Base-by-base conservation (phyloP, 2,329 filamentous ascomycete genomes). In the Microcera coccophila region DNA sequence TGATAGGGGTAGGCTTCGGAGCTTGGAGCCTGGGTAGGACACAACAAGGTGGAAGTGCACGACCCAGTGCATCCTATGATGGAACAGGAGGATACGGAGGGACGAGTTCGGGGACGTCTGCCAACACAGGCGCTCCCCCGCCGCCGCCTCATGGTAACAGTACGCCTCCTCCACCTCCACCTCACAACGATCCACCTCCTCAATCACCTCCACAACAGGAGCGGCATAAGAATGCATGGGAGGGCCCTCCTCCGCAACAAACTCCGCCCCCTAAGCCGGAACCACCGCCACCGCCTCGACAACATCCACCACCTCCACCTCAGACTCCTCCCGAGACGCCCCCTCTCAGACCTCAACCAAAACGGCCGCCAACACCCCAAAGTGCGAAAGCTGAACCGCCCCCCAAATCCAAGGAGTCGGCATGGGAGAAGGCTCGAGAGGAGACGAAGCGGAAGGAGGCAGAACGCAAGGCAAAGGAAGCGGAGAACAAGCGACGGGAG, bases 1-100 rank as follows among this genome's bases (percentile, higher is more conserved):
- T 90, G 19, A 64, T 88, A 12, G 81, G 79, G 5, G 83, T 95
- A 19, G 89, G 83, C 4, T 69, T 93, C 20, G 83, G 80, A 8
- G 87, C 86, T 3, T 95, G 90, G 89, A 80, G 83, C 3, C 52
- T 67, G 42, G 66, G 68, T 11, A 59, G 67, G 21, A 66, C 65
- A 7, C 68, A 71, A 39, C 61, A 61, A 15, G 62, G 62, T 33
- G 48, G 44, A 28, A 38, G 45, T 31, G 44, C 50, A 42, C 40
- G 53, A 17, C 47, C 48, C 38, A 48, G 58, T 40, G 52, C 41
- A 19, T 42, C 50, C 15, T 44, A 49, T 21, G 52, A 42, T 34
- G 52, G 51, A 36, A 50, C 57, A 26, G 58, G 61, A 29, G 61
- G 60, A 17, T 69, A 62, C 45, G 55, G 58, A 32, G 48, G 51